Evolutionary conservation across 257 asterid genomes (phyloP).

Genomic region (Linderniella brevidens): DNA sequence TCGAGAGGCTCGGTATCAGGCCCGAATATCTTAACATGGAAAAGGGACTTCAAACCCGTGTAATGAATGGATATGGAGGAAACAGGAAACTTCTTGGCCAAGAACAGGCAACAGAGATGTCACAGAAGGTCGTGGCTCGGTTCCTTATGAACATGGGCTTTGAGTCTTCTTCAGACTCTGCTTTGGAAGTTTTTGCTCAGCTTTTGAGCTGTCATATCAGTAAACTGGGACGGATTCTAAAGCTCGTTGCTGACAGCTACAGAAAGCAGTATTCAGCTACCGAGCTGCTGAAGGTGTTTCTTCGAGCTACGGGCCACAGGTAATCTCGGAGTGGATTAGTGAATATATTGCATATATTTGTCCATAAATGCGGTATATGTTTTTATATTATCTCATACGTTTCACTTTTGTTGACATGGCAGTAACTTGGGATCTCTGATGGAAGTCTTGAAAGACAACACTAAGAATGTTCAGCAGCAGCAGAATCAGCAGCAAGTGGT

Average conservation of each 20-base stretch:
- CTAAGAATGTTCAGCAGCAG: conserved; percentile 44
- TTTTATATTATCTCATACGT: conserved; percentile 5
- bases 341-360: conserved; percentile 11
- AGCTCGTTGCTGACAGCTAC: conserved; percentile 77
- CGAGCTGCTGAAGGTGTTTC: conserved; percentile 85
- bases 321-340: conserved; percentile 20
- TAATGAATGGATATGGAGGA: conserved; percentile 47
- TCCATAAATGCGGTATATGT: conserved; percentile 5
- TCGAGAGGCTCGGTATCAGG: too few relatives aligned
- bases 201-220: conserved; percentile 56
- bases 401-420: conserved; percentile 12
- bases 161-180: conserved; percentile 67
- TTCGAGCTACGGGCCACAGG: conserved; percentile 73
- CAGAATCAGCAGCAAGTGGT: conserved; percentile 48
- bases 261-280: conserved; percentile 76
- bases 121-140: conserved; percentile 73
- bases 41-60: conserved; percentile 47
- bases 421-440: conserved; percentile 58
- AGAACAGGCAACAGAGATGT: conserved; percentile 65
- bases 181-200: conserved; percentile 61
- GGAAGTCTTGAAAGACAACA: conserved; percentile 71
- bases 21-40: conserved; percentile 33
- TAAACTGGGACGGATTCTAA: conserved; percentile 68
- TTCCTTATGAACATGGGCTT: conserved; percentile 50
- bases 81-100: conserved; percentile 42